Percentiles rank a stretch among this genome's conserved stretches.
Conservation (phyloP, 2,329 filamentous ascomycete genomes). For the Scortechinia acanthostroma region DNA sequence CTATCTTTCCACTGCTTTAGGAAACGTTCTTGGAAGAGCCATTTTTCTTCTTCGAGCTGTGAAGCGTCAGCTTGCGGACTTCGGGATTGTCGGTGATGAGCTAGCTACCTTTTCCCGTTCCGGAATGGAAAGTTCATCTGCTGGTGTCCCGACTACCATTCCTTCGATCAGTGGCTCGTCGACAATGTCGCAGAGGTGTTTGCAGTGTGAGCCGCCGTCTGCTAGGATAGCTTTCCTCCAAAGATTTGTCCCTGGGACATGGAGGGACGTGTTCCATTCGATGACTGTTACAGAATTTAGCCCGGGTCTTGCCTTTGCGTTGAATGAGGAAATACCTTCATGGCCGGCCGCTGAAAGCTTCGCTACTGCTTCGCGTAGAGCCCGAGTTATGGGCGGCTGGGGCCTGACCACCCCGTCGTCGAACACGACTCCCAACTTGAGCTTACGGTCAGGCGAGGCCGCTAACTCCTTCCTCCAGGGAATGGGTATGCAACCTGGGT, state of each 20-base stretch:
- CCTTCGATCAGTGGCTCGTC: conserved; percentile 11
- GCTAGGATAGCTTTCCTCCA: conserved; percentile 9
- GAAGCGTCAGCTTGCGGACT: background rate
- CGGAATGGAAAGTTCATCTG: conserved; percentile 6
- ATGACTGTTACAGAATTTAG: conserved; percentile 7
- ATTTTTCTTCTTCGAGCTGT: conserved; percentile 6
- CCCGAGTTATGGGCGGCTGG: conserved; percentile 35
- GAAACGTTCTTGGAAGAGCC: conserved; percentile 5
- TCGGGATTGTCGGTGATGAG: background rate
- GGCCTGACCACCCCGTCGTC: conserved; percentile 40
- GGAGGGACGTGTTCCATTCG: conserved; percentile 10
- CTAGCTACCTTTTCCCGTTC: conserved; percentile 7
- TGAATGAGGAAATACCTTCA: conserved; percentile 5
- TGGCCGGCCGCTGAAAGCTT: conserved; percentile 20
- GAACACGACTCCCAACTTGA: conserved; percentile 35
- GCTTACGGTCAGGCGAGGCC: conserved; percentile 37
- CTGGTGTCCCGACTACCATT: conserved; percentile 9
- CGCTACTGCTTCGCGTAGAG: conserved; percentile 33
- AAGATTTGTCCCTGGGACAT: conserved; percentile 6
- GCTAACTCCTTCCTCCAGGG: conserved; percentile 37
- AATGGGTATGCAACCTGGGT: conserved; percentile 29
- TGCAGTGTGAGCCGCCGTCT: conserved; percentile 9
- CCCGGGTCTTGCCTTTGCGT: too few species aligned
- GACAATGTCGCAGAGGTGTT: conserved; percentile 7
- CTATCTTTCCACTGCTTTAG: conserved; percentile 6